A percentile compares a stretch with the other conserved stretches of the same genome.
Conservation (phyloP, 2,329 filamentous ascomycete genomes). For the Aquanectria penicillioides region DNA sequence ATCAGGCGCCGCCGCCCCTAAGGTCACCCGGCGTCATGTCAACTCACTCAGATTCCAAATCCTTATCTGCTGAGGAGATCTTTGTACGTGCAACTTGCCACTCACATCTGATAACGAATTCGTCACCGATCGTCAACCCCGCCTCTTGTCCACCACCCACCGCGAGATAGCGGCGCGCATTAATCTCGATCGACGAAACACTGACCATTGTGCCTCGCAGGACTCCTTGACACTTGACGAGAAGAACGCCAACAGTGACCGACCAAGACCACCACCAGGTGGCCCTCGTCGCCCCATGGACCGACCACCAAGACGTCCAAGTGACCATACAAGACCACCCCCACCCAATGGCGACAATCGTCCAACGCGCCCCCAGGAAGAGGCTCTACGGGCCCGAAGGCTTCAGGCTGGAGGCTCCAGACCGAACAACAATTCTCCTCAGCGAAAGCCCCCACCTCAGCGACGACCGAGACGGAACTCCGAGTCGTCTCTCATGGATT, state of each 20-base stretch:
- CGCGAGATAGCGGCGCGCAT: not conserved
- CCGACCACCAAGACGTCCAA: slow-evolving; percentile 35
- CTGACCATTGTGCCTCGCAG: slow-evolving; percentile 53
- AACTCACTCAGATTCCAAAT: slow-evolving; percentile 55
- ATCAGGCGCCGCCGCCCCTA: slow-evolving; percentile 57
- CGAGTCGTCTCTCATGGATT: slow-evolving; percentile 77
- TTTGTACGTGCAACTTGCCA: slow-evolving; percentile 71
- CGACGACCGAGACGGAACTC: slow-evolving; percentile 77
- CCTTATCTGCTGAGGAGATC: slow-evolving; percentile 72
- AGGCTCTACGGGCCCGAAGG: slow-evolving; percentile 64
- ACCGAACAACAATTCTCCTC: slow-evolving; percentile 49
- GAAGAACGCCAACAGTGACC: slow-evolving; percentile 51
- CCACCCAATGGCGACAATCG: slow-evolving; percentile 59
- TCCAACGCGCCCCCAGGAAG: slow-evolving; percentile 73
- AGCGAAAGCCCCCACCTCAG: slow-evolving; percentile 48
- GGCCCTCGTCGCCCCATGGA: slow-evolving; percentile 51
- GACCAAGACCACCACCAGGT: slow-evolving; percentile 51
- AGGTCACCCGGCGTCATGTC: slow-evolving; percentile 62
- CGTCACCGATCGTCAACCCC: not conserved
- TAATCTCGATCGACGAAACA: not conserved
- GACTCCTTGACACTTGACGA: slow-evolving; percentile 75
- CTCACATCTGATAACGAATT: not conserved
- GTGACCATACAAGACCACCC: slow-evolving; percentile 60
- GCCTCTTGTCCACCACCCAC: not conserved
- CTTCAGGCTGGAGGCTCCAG: slow-evolving; percentile 48